Evolutionary conservation across 257 asterid species (phyloP).

Genomic region (Scutellaria galericulata): DNA sequence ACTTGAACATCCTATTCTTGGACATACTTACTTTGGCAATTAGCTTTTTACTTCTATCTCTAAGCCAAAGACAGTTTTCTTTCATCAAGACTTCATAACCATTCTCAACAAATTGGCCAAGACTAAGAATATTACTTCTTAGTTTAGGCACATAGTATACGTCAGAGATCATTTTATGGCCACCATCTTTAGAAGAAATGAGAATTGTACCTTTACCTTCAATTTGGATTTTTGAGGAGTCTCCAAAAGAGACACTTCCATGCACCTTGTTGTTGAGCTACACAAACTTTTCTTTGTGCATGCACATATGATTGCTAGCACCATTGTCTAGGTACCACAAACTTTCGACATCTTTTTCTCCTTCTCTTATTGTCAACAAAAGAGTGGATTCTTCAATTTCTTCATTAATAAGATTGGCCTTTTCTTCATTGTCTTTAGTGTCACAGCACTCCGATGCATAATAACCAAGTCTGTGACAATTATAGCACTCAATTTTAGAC

Average conservation of each 20-base stretch:
- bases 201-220: background rate
- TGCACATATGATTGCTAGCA: background rate
- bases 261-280: background rate
- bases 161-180: background rate
- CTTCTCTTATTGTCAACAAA: background rate
- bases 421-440: constrained; percentile 3
- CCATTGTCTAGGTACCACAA: no score
- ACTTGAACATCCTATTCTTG: no score
- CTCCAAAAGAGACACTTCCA: background rate
- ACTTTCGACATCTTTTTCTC: background rate
- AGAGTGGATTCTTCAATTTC: constrained; percentile 7
- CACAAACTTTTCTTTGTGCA: background rate
- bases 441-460: background rate
- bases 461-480: background rate
- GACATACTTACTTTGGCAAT: background rate
- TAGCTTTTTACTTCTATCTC: background rate
- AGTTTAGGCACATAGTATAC: no score
- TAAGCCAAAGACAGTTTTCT: background rate
- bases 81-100: background rate
- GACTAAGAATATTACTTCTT: background rate
- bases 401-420: background rate
- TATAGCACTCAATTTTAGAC: background rate
- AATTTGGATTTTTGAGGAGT: background rate
- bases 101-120: background rate
- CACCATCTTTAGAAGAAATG: background rate